phyloP scores from a whole-genome alignment of 2,329 filamentous ascomycete genomes.

The Sclerotinia borealis region DNA sequence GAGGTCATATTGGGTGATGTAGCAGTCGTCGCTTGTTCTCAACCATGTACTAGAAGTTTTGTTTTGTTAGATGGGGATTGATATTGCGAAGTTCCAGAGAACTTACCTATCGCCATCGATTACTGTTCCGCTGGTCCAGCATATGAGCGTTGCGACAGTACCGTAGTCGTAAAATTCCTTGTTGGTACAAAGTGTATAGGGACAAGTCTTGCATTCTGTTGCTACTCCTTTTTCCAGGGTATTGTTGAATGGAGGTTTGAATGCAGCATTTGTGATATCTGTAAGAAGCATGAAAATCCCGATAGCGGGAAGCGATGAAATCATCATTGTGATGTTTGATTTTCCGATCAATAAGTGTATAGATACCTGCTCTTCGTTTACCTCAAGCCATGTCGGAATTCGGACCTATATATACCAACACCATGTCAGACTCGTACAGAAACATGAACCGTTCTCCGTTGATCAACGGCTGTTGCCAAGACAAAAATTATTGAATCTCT shows the following conservation, averaged over 20 bases:
- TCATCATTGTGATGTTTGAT: neutral
- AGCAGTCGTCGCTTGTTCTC: slow-evolving; percentile 20
- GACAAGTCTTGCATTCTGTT: slow-evolving; percentile 25
- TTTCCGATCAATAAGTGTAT: neutral
- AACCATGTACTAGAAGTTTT: slow-evolving; percentile 18
- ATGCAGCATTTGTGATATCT: slow-evolving; percentile 1
- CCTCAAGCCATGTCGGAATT: neutral
- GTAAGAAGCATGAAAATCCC: neutral
- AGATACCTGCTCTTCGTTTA: neutral
- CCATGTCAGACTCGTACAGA: neutral
- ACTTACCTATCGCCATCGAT: slow-evolving; percentile 21
- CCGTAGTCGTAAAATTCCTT: slow-evolving; percentile 16
- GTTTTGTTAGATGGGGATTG: neutral
- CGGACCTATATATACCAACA: neutral
- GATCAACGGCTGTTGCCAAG: neutral
- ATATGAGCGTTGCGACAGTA: slow-evolving; percentile 13
- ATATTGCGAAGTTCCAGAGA: neutral
- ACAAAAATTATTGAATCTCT: neutral
- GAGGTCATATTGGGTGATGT: slow-evolving; percentile 22
- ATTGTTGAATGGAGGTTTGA: slow-evolving; percentile 16
- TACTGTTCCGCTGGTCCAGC: slow-evolving; percentile 21
- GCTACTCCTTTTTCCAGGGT: slow-evolving; percentile 18
- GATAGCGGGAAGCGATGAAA: neutral
- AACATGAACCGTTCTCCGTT: neutral
- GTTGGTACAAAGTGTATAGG: slow-evolving; percentile 22